Base-by-base conservation (phyloP, 2,329 filamentous ascomycete species). In the Colletotrichum limetticola region DNA sequence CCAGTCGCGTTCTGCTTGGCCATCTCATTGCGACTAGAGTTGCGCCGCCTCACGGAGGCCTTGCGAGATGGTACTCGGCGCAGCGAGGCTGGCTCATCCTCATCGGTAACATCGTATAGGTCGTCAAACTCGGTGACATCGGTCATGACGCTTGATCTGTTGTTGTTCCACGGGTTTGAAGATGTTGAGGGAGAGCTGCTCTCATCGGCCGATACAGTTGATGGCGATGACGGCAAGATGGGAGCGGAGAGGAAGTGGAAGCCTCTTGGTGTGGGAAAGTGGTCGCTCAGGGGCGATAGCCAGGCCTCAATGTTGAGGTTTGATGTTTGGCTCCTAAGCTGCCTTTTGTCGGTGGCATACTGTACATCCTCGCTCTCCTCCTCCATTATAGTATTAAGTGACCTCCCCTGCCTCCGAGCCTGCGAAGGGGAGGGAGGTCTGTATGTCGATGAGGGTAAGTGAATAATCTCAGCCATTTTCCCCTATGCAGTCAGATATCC, bases 31-130 rank as follows among this genome's bases (percentile, higher is more conserved):
- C 68, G 58, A 28, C 42, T 32, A 81, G 87, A 83, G 24, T 84
- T 82, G 24, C 82, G 79, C 77, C 86, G 85, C 79, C 83, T 87
- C 28, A 82, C 87, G 78, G 80, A 72, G 26, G 77, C 71, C 72
- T 76, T 79, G 60, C 75, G 75, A 16, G 74, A 68, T 78, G 78
- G 63, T 78, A 79, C 63, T 22, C 69, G 55, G 30, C 66, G 62
- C 46, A 74, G n/a, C 19, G 62, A 57, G 26, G 57, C 58, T 9
- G 62, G 35, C 28, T 90, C 87, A 77, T 97, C 95, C 67, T 95
- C 91, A 76, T 97, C 95, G 19, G 94, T 95, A 55, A 94, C 89
- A 82, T 97, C 94, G 82, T 98, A 98, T 61, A 98, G 85, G 78
- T 97, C 94, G 82, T 97, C 94, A 78, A 96, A 96, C 75, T 94